Conservation (phyloP, 148 eudicot genomes). For the Camellia sinensis region DNA sequence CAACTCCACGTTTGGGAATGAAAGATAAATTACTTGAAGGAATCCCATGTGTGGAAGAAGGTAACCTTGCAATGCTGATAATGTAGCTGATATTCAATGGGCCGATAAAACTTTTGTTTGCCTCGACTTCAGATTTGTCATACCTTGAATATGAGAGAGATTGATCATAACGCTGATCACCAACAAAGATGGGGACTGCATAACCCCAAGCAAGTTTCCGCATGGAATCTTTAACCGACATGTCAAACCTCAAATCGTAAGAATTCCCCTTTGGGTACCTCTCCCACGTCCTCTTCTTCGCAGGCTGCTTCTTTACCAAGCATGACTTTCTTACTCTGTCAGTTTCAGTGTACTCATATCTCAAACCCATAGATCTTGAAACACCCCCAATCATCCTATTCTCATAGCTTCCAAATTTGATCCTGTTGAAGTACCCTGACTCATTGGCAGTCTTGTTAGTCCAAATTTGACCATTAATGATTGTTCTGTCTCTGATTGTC, state of each 20-base stretch:
- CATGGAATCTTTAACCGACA: not conserved
- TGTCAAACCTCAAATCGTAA: constrained; percentile 12
- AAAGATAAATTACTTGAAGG: not conserved
- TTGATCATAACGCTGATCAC: not conserved
- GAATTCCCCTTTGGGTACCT: constrained; percentile 16
- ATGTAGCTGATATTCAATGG: constrained; percentile 9
- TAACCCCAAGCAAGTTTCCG: not conserved
- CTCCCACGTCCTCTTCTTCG: not conserved
- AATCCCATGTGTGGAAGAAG: not conserved
- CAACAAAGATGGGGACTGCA: constrained; percentile 17
- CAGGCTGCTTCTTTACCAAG: constrained; percentile 1
- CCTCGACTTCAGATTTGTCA: not conserved
- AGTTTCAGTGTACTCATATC: constrained; percentile 17
- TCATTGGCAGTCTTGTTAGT: constrained; percentile 5
- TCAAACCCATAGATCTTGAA: not conserved
- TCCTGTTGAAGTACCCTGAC: constrained; percentile 5
- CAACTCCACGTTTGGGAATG: not conserved
- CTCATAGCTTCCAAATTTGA: constrained; percentile 8
- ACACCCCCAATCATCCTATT: not conserved
- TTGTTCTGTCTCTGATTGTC: constrained; percentile 9
- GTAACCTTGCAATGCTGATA: not conserved
- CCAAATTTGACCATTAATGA: constrained; percentile 19
- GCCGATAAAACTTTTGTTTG: not conserved
- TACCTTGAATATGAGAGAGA: not conserved
- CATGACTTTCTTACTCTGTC: constrained; percentile 14